A percentile compares a stretch with the other conserved stretches of the same genome.
These are phyloP conservation scores for Euphorbia lathyris DNA, from an alignment of 345 rosid species.

Conservation along the genomic window DNA sequence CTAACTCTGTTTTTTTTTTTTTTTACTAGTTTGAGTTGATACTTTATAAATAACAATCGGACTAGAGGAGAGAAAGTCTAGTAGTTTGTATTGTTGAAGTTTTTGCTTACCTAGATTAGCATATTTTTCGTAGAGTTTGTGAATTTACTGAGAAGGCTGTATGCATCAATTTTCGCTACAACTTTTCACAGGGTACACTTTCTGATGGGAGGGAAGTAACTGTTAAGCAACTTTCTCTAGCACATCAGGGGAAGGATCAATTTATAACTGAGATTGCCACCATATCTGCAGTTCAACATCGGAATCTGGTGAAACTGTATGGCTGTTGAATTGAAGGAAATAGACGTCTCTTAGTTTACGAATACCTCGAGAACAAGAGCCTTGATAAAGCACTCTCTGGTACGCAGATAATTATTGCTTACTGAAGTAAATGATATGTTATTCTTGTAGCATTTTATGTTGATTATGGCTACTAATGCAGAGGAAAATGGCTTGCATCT, in stretches of 20 bases:
- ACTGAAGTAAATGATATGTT: not conserved
- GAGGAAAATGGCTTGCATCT: conserved; percentile 2
- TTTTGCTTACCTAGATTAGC: too few species aligned
- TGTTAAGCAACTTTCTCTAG: conserved; percentile 38
- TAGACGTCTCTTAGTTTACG: conserved; percentile 22
- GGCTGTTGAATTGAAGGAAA: conserved; percentile 23
- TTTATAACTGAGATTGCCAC: conserved; percentile 34
- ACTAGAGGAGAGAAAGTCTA: too few species aligned
- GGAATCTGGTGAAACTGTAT: conserved; percentile 23
- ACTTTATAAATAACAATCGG: too few species aligned
- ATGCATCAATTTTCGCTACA: too few species aligned
- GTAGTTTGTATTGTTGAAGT: too few species aligned
- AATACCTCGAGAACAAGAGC: conserved; percentile 23
- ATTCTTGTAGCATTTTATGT: not conserved
- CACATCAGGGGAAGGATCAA: conserved; percentile 46
- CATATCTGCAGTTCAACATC: conserved; percentile 55
- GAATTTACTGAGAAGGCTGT: too few species aligned
- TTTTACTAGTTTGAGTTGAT: too few species aligned
- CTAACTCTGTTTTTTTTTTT: too few species aligned
- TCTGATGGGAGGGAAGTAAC: conserved; percentile 35
- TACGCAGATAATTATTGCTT: not conserved
- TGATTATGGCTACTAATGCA: not conserved
- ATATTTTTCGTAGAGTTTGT: too few species aligned
- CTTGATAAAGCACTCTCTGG: conserved; percentile 19
- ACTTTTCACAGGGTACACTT: conserved; percentile 28